Conservation (phyloP, 1,139 yeast genomes). For the Torulaspora globosa region DNA sequence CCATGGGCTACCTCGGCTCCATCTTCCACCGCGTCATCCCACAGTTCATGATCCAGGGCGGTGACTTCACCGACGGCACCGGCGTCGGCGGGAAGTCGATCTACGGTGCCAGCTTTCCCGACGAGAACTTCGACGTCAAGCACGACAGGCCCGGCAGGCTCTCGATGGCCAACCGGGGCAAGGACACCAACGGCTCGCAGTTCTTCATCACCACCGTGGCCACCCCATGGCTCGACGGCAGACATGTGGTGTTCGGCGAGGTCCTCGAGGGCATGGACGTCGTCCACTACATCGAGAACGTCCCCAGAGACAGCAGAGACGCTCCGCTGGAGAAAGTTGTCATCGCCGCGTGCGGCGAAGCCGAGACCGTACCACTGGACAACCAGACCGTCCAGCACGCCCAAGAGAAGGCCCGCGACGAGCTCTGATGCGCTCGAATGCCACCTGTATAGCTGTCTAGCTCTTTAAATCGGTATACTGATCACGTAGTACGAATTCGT, state of each 20-base stretch:
- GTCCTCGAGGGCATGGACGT: constrained; percentile 65
- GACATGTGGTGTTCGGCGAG: constrained; percentile 80
- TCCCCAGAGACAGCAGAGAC: constrained; percentile 48
- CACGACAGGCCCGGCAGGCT: constrained; percentile 67
- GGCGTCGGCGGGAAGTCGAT: constrained; percentile 76
- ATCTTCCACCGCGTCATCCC: constrained; percentile 74
- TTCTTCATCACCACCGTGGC: constrained; percentile 66
- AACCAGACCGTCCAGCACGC: constrained; percentile 1
- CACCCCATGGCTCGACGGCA: constrained; percentile 62
- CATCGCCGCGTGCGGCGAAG: constrained; percentile 41
- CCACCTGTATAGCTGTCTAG: not conserved
- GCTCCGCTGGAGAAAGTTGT: constrained; percentile 51
- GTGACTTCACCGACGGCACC: constrained; percentile 65
- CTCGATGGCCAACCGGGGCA: constrained; percentile 80
- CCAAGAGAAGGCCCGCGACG: constrained; percentile 14
- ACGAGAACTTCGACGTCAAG: constrained; percentile 61
- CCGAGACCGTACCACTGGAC: constrained; percentile 23
- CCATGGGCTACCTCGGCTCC: constrained; percentile 52
- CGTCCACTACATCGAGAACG: constrained; percentile 50
- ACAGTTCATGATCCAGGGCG: constrained; percentile 78
- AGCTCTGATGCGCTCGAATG: constrained; percentile 8
- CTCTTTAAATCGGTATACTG: constrained; percentile 4
- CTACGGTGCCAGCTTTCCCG: constrained; percentile 64
- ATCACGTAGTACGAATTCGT: constrained; percentile 13
- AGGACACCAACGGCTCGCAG: constrained; percentile 76